Conservation (phyloP, 2,329 filamentous ascomycete genomes). For the Celoporthe dispersa region DNA sequence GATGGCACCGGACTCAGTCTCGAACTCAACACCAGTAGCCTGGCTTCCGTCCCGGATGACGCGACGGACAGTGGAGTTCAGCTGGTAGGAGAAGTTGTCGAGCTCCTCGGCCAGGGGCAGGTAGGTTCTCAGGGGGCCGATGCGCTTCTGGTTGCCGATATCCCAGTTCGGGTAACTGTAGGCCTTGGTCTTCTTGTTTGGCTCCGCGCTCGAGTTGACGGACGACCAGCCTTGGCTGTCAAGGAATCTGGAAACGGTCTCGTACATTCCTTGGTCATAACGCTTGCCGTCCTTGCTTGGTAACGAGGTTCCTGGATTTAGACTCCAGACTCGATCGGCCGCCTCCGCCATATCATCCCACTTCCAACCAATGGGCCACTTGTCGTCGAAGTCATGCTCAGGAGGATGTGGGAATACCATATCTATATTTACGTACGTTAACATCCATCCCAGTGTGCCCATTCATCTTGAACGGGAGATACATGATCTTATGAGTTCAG, state of each 20-base stretch:
- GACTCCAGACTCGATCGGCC: constrained; percentile 35
- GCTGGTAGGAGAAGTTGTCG: constrained; percentile 34
- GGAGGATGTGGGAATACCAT: constrained; percentile 36
- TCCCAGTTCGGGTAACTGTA: constrained; percentile 31
- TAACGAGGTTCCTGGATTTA: constrained; percentile 36
- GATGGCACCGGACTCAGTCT: constrained; percentile 28
- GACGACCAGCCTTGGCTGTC: constrained; percentile 28
- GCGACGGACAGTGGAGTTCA: constrained; percentile 33
- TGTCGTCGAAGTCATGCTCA: constrained; percentile 39
- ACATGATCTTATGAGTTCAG: background rate
- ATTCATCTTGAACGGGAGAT: background rate
- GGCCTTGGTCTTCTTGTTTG: constrained; percentile 29
- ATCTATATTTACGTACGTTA: background rate
- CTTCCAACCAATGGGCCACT: constrained; percentile 39
- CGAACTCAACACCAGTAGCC: constrained; percentile 33
- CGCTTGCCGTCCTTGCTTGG: constrained; percentile 35
- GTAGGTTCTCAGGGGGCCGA: constrained; percentile 33
- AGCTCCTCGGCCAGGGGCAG: constrained; percentile 32
- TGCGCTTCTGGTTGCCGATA: constrained; percentile 29
- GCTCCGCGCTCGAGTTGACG: constrained; percentile 30
- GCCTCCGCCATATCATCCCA: constrained; percentile 35
- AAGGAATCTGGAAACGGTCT: constrained; percentile 29
- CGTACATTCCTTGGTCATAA: constrained; percentile 28
- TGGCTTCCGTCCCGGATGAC: constrained; percentile 32
- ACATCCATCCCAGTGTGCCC: background rate